Evolutionary conservation across 768 basidiomycete genomes (phyloP).

Genomic region (Tricholoma saponaceum): DNA sequence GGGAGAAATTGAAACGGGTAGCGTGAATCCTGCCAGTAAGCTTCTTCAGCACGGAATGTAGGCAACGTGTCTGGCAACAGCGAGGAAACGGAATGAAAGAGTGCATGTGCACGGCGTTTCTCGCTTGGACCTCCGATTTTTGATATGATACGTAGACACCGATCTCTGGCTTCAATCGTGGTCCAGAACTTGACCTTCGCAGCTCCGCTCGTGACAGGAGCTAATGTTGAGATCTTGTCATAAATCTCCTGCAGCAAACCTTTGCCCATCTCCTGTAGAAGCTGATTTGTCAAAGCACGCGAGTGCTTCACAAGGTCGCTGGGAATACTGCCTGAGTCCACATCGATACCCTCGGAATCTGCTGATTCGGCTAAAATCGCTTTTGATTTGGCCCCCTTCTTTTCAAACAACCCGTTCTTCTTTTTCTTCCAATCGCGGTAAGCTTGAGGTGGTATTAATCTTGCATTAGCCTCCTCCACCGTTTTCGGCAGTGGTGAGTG

Average conservation of each 20-base stretch:
- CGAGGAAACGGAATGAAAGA: conserved; percentile 40
- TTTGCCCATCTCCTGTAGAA: conserved; percentile 68
- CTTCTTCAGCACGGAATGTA: conserved; percentile 29
- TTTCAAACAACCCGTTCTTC: conserved; percentile 19
- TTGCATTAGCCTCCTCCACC: conserved; percentile 51
- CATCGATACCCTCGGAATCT: conserved; percentile 17
- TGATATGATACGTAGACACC: conserved; percentile 71
- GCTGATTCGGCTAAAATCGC: conserved; percentile 5
- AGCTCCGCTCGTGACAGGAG: conserved; percentile 7
- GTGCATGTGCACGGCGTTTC: conserved; percentile 54
- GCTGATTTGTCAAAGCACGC: conserved; percentile 67
- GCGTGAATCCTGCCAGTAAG: conserved; percentile 65
- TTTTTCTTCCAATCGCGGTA: conserved; percentile 60
- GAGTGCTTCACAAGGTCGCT: conserved; percentile 51
- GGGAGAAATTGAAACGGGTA: conserved; percentile 50
- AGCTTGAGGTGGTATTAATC: conserved; percentile 58
- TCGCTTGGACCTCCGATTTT: conserved; percentile 78
- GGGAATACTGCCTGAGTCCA: conserved; percentile 27
- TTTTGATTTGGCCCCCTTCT: conserved; percentile 10
- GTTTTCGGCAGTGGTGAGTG: conserved; percentile 62
- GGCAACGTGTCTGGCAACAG: conserved; percentile 10
- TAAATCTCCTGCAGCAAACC: conserved; percentile 60
- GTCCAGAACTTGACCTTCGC: conserved; percentile 67
- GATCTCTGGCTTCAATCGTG: conserved; percentile 68
- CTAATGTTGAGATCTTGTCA: conserved; percentile 34